Base-by-base conservation (phyloP, 169 alveolate species). In the Eimeria zaria region DNA sequence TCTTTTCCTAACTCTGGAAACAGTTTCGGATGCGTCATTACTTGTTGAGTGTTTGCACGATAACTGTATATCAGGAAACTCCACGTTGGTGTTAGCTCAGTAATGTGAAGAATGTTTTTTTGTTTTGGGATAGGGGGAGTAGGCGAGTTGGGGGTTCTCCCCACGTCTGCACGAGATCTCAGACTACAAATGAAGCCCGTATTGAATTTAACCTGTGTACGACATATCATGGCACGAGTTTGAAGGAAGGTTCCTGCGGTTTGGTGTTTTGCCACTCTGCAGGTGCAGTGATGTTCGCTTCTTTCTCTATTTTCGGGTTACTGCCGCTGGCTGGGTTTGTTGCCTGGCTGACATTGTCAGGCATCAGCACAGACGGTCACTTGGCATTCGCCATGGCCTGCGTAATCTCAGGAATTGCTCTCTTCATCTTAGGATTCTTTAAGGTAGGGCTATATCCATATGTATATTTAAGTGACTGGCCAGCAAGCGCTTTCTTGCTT, bases 281-380 rank as follows among this genome's bases (percentile, higher is more conserved):
- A 91, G 99, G 99, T 58, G 84, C 97, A 91, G 88, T 98, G 53
- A 98, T 98, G 99, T 98, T 98, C 96, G 96, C 97, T 74, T 97
- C 99, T 97, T 98, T 98, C 95, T 97, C 98, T 89, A 48, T 97
- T 6, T 98, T 98, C 84, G 99, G 99, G 33, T 89, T 98, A 53
- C 97, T 98, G 55, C 99, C 99, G 4, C 96, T 98, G 87, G 93
- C 97, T n/a, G 98, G 99, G 20, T 98, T 97, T 84, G 93, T 98
- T n/a, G 98, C 98, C 39, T 97, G 97, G 97, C 85, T 95, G 24
- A 91, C 96, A 24, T 27, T 80, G 24, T 89, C 92, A 11, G 97
- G 95, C 48, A 69, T 76, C 84, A 69, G 85, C 48, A 93, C 95
- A 62, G 96, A 67, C 46, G 96, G 83, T 73, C 97, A 94, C 89